Percentiles rank a stretch among this genome's conserved stretches.
phyloP scores from a whole-genome alignment of 345 rosid species.

The Odontarrhena argentea region DNA sequence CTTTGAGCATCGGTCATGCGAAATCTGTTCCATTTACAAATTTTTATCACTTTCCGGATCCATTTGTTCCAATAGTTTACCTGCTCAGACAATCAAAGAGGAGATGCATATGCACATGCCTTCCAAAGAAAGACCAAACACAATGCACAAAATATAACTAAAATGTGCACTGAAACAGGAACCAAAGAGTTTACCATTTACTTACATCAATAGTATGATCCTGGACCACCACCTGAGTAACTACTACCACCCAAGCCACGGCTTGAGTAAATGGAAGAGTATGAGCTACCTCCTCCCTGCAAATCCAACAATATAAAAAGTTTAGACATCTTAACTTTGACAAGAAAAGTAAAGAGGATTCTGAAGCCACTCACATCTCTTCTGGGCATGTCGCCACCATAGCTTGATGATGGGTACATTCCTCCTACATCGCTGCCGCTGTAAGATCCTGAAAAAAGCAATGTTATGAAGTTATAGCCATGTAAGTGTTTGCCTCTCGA shows the following conservation, averaged over 20 bases:
- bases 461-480: conserved; percentile 23
- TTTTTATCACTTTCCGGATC: conserved; percentile 42
- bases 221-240: conserved; percentile 87
- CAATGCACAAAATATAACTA: conserved; percentile 15
- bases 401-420: conserved; percentile 64
- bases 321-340: conserved; percentile 4
- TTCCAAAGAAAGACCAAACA: conserved; percentile 30
- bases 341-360: neutral
- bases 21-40: conserved; percentile 71
- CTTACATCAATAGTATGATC: conserved; percentile 86
- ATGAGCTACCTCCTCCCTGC: conserved; percentile 90
- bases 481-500: conserved; percentile 1
- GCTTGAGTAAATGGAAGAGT: conserved; percentile 79
- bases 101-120: conserved; percentile 38
- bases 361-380: conserved; percentile 61
- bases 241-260: conserved; percentile 80
- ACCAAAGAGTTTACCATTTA: conserved; percentile 19
- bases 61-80: conserved; percentile 17
- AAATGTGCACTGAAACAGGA: conserved; percentile 18
- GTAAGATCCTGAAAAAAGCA: conserved; percentile 66
- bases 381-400: conserved; percentile 69
- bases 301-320: conserved; percentile 1
- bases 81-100: neutral
- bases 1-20: conserved; percentile 50
- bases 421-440: conserved; percentile 72